phyloP scores from a whole-genome alignment of 2,329 filamentous ascomycete species.

The Penicillium sp. region DNA sequence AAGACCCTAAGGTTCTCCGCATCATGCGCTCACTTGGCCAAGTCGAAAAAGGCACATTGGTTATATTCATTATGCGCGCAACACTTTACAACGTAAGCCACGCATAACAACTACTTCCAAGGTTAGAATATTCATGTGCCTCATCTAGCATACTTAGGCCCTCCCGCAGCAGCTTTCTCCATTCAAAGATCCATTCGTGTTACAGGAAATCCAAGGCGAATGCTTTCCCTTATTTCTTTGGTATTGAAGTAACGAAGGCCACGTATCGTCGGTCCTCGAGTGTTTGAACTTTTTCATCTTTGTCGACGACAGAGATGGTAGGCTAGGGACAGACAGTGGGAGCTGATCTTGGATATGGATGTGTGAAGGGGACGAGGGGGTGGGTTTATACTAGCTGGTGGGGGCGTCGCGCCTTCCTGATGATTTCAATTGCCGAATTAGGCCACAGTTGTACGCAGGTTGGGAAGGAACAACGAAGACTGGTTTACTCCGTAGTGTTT shows the following conservation, averaged over 20 bases:
- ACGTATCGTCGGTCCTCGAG: too few relatives aligned
- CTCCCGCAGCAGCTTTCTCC: constrained; percentile 20
- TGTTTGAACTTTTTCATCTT: too few relatives aligned
- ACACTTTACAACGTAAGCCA: neutral
- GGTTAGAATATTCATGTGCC: constrained; percentile 17
- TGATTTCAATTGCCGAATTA: too few relatives aligned
- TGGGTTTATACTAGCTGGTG: too few relatives aligned
- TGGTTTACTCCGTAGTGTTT: neutral
- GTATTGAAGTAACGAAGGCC: too few relatives aligned
- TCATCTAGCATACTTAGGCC: constrained; percentile 17
- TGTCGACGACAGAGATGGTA: too few relatives aligned
- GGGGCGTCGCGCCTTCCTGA: too few relatives aligned
- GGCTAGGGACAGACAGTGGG: too few relatives aligned
- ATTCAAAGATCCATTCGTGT: constrained; percentile 7
- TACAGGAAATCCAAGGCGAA: too few relatives aligned
- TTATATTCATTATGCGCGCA: neutral
- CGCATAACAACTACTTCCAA: neutral
- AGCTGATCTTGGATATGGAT: too few relatives aligned
- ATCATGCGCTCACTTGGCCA: neutral
- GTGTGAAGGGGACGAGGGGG: too few relatives aligned
- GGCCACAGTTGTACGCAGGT: neutral
- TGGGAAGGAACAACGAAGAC: neutral
- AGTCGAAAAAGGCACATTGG: neutral
- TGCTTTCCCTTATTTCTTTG: too few relatives aligned
- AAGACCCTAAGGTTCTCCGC: neutral